Percentiles rank a stretch among this genome's conserved stretches.
phyloP scores from a whole-genome alignment of 306 rosid genomes.

The Echinosophora koreensis region DNA sequence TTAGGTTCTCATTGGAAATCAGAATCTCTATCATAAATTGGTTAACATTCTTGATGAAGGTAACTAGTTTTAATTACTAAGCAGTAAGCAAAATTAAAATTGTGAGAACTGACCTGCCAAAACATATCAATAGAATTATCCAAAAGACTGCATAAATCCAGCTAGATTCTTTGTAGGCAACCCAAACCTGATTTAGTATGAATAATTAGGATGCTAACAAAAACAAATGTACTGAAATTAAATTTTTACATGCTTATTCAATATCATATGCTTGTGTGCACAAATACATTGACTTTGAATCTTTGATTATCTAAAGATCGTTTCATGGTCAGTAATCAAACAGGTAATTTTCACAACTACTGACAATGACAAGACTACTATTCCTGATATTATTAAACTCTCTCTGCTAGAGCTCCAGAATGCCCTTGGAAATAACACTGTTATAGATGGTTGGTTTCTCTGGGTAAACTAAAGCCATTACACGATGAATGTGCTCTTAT shows the following conservation, averaged over 20 bases:
- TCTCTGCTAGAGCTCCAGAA: constrained; percentile 11
- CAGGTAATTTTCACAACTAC: constrained; percentile 29
- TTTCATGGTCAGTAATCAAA: constrained; percentile 14
- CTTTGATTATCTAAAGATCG: constrained; percentile 22
- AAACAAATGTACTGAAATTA: constrained; percentile 21
- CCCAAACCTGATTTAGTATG: constrained; percentile 76
- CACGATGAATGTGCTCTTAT: background rate
- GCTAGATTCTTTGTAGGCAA: constrained; percentile 76
- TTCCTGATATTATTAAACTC: background rate
- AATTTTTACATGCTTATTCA: constrained; percentile 19
- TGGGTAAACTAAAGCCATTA: background rate
- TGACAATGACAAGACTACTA: constrained; percentile 21
- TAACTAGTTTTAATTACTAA: constrained; percentile 28
- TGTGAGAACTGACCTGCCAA: constrained; percentile 76
- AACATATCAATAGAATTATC: constrained; percentile 71
- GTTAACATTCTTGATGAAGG: constrained; percentile 1
- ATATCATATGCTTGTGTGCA: background rate
- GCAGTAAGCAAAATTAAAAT: constrained; percentile 30
- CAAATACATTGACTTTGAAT: constrained; percentile 5
- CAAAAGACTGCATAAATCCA: constrained; percentile 70
- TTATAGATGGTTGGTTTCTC: constrained; percentile 23
- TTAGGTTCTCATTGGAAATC: constrained; percentile 4
- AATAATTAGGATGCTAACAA: constrained; percentile 29
- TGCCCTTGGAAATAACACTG: constrained; percentile 17
- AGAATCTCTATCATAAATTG: constrained; percentile 20